Evolutionary conservation across 2,329 filamentous ascomycete species (phyloP).

Genomic region (Neofusicoccum parvum): DNA sequence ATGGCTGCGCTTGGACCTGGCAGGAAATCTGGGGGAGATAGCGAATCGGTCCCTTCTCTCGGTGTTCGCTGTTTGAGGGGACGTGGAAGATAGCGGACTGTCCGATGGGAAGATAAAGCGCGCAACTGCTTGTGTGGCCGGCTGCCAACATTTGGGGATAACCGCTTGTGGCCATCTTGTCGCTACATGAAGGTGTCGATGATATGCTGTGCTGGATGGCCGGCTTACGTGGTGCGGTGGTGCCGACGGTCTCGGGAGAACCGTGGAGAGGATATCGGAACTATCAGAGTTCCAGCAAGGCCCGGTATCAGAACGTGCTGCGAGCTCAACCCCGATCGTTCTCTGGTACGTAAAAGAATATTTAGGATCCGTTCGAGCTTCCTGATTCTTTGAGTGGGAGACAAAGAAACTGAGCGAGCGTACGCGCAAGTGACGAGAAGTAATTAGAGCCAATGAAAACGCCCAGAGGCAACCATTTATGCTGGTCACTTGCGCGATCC

Average conservation of each 20-base stretch:
- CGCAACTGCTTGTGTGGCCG: neutral
- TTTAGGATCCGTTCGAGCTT: no score
- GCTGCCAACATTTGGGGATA: neutral
- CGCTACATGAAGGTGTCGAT: neutral
- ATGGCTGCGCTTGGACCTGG: neutral
- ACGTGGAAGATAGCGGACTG: neutral
- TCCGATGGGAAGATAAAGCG: neutral
- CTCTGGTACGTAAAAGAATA: no score
- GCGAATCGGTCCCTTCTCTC: neutral
- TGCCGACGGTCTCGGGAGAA: neutral
- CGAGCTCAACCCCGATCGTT: no score
- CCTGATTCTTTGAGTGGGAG: no score
- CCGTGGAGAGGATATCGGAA: neutral
- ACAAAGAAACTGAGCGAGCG: no score
- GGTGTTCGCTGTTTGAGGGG: neutral
- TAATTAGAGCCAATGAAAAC: no score
- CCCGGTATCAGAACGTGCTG: neutral
- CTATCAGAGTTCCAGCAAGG: neutral
- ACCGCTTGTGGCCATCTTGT: neutral
- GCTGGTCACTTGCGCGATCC: no score
- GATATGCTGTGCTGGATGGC: neutral
- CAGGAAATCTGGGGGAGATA: constrained; percentile 1
- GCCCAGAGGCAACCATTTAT: no score
- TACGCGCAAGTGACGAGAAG: no score
- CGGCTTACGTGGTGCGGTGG: neutral